Evolutionary conservation across 192 early-diverging fungal genomes (phyloP).

Genomic region (Phycomyces blakesleeanus): DNA sequence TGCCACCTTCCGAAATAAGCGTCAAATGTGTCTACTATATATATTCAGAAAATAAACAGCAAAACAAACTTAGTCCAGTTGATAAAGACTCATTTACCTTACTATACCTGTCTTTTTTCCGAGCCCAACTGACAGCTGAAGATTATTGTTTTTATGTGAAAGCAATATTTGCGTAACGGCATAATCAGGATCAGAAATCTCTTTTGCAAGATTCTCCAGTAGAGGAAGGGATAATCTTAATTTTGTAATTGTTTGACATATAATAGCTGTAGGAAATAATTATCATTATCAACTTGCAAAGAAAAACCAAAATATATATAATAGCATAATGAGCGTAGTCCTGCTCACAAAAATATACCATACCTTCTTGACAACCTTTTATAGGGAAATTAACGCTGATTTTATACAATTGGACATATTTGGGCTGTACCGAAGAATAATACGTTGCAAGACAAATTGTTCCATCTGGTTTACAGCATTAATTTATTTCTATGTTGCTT

Average conservation of each 20-base stretch:
- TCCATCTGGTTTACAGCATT: conserved; percentile 4
- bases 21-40: background rate
- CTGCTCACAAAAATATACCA: background rate
- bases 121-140: conserved; percentile 9
- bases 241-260: conserved; percentile 2
- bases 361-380: conserved; percentile 23
- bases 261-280: background rate
- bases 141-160: background rate
- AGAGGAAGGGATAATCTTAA: background rate
- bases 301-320: too few species aligned
- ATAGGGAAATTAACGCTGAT: conserved; percentile 24
- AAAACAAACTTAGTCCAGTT: background rate
- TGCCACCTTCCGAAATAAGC: conserved; percentile 22
- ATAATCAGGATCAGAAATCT: background rate
- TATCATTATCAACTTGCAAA: background rate
- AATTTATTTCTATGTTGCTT: too few species aligned
- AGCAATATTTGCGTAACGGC: conserved; percentile 21
- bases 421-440: conserved; percentile 24
- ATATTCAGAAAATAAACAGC: too few species aligned
- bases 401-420: conserved; percentile 23
- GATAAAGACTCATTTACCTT: background rate
- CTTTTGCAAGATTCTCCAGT: background rate
- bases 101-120: conserved; percentile 2
- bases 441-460: conserved; percentile 27
- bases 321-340: background rate